Conservation (phyloP, 768 basidiomycete genomes). For the Suillus hirtellus region DNA sequence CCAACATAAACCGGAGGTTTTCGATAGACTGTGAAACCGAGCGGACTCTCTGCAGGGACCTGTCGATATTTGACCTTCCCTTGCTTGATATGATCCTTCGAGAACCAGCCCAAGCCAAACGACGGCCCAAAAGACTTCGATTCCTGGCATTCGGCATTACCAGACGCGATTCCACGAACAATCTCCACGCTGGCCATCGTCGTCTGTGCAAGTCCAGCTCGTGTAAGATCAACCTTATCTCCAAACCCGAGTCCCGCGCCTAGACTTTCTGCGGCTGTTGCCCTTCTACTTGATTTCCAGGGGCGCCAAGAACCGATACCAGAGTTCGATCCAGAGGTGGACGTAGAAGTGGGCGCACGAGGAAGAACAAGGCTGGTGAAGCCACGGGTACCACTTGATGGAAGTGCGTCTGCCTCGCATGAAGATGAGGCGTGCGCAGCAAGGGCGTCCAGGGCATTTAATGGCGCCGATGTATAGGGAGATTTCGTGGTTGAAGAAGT, state of each 20-base stretch:
- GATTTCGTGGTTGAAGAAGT: conserved; percentile 31
- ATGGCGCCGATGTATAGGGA: conserved; percentile 30
- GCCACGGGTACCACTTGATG: conserved; percentile 58
- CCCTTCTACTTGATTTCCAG: conserved; percentile 25
- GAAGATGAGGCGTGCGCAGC: conserved; percentile 33
- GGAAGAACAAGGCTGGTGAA: conserved; percentile 57
- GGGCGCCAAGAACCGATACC: conserved; percentile 17
- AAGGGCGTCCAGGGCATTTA: conserved; percentile 33
- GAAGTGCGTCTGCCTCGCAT: conserved; percentile 24
- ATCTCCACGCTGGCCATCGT: conserved; percentile 90
- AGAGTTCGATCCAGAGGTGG: conserved; percentile 17
- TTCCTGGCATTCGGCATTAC: conserved; percentile 19
- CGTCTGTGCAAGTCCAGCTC: conserved; percentile 76
- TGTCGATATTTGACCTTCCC: conserved; percentile 14
- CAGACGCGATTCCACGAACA: conserved; percentile 51
- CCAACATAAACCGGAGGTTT: conserved; percentile 74
- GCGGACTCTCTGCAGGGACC: conserved; percentile 31
- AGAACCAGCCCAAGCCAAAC: conserved; percentile 32
- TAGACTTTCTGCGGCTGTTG: conserved; percentile 26
- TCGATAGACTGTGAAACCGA: conserved; percentile 72
- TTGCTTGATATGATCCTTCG: conserved; percentile 25
- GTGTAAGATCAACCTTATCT: conserved; percentile 69
- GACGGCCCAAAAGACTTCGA: conserved; percentile 24
- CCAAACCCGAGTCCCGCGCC: conserved; percentile 31
- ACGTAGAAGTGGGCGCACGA: conserved; percentile 31